Conservation (phyloP, 75 land plant genomes). For the Cunninghamia lanceolata region DNA sequence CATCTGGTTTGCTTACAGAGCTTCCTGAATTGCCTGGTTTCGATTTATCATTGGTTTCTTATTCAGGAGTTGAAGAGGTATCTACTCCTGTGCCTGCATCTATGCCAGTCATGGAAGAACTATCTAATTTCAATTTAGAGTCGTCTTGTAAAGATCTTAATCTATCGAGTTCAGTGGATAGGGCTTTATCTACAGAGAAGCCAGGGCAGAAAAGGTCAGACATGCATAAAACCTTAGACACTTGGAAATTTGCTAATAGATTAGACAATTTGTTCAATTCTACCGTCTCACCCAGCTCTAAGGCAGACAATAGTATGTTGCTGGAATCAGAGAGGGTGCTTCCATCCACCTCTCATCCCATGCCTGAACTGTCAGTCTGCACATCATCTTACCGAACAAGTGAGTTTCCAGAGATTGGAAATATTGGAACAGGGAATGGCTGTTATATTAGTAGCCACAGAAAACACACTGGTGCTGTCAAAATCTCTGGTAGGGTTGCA, state of each 20-base stretch:
- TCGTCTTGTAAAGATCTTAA: neutral
- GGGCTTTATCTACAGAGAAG: neutral
- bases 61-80: neutral
- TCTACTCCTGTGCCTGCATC: neutral
- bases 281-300: neutral
- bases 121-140: neutral
- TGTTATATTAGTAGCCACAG: neutral
- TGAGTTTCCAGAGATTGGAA: constrained; percentile 2
- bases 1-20: constrained; percentile 55
- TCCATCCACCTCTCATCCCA: neutral
- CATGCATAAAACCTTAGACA: neutral
- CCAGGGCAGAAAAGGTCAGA: neutral
- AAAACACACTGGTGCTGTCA: neutral
- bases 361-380: neutral
- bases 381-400: constrained; percentile 1
- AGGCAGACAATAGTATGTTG: constrained; percentile 2
- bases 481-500: neutral
- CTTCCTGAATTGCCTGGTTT: constrained; percentile 33
- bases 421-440: neutral
- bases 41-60: neutral
- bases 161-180: neutral
- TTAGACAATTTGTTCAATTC: neutral
- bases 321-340: neutral
- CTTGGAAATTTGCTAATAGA: neutral
- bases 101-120: neutral